These are phyloP conservation scores for Diaporthe velutina DNA, from an alignment of 2,329 filamentous ascomycete genomes.

Conservation along the genomic window DNA sequence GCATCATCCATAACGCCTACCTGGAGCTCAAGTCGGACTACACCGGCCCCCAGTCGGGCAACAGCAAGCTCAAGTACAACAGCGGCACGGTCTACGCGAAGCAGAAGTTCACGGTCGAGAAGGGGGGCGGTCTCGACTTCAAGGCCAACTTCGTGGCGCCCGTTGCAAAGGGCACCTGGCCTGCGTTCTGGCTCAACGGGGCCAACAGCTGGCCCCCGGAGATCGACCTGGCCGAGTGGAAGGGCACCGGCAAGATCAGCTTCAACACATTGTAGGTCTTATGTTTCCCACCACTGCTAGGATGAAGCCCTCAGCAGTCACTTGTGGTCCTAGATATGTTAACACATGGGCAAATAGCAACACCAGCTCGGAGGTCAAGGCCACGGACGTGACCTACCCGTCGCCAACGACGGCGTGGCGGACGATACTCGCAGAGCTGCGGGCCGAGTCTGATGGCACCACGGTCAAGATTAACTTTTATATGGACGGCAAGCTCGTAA, in stretches of 20 bases:
- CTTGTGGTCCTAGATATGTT: background rate
- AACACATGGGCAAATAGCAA: constrained; percentile 43
- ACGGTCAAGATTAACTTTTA: constrained; percentile 65
- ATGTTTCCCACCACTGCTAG: background rate
- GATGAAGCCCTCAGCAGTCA: background rate
- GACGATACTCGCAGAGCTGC: constrained; percentile 61
- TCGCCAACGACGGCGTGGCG: constrained; percentile 58
- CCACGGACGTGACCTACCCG: constrained; percentile 60
- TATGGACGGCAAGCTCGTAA: constrained; percentile 60
- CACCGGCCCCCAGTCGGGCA: constrained; percentile 52
- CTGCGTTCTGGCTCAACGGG: constrained; percentile 68
- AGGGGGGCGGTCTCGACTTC: constrained; percentile 54
- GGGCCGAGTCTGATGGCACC: constrained; percentile 59
- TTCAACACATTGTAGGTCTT: constrained; percentile 60
- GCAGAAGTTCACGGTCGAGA: constrained; percentile 52
- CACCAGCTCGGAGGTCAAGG: constrained; percentile 56
- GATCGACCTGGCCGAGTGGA: constrained; percentile 71
- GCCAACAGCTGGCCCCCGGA: constrained; percentile 67
- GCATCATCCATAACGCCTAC: constrained; percentile 52
- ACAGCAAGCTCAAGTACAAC: constrained; percentile 61
- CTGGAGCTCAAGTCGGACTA: constrained; percentile 60
- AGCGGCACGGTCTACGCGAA: constrained; percentile 56
- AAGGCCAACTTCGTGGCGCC: constrained; percentile 53
- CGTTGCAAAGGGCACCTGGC: constrained; percentile 62
- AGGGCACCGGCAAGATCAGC: constrained; percentile 63